Evolutionary conservation across 2,329 filamentous ascomycete genomes (phyloP), one percentile per base, ranked within the genome.

Genomic region (Helotiales sp.): DNA sequence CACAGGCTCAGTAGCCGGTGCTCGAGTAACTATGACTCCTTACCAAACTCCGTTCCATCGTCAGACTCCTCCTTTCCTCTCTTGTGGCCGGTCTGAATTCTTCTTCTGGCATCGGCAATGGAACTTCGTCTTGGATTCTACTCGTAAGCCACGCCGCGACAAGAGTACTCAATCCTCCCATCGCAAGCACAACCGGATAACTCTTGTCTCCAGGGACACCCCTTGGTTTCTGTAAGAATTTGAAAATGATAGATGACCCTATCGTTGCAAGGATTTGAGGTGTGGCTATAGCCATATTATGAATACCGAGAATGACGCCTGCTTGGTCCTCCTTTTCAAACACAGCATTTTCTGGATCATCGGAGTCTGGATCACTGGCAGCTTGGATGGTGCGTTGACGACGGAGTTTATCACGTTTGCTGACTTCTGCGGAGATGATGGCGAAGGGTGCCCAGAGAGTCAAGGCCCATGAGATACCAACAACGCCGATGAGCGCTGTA

Each of bases 371-470:
- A 29, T 55, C 56, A 10, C 55, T 55, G 5, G 55, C 50, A 5
- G 36, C 50, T 13, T 52, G 29, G 34, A 40, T 51, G 38, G 69
- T 67, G 1, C 25, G 19, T 12, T 61, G 72, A 22, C 84, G 80
- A 52, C 81, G 78, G 48, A 86, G 81, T 25, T 88, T 85, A 70
- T 96, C 90, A 5, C 91, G 87, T 59, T 87, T 89, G 60, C 89
- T 90, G 61, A 98, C 93, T 73, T 98, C 93, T 5, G 91, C 91
- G 46, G 91, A 92, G 71, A 98, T 97, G 66, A 98, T 89, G 36
- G 93, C 93, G 77, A 93, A 98, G 0, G 93, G 93, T 0, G 93
- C 93, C 93, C 93, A 98, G 25, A 96, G 84, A 1, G 92, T 92
- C 68, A 97, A 78, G 22, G 93, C 92, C 93, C 93, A 98, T 1